These are phyloP conservation scores for Colletotrichum gigasporum DNA, from an alignment of 2,329 filamentous ascomycete species.

Conservation along the genomic window DNA sequence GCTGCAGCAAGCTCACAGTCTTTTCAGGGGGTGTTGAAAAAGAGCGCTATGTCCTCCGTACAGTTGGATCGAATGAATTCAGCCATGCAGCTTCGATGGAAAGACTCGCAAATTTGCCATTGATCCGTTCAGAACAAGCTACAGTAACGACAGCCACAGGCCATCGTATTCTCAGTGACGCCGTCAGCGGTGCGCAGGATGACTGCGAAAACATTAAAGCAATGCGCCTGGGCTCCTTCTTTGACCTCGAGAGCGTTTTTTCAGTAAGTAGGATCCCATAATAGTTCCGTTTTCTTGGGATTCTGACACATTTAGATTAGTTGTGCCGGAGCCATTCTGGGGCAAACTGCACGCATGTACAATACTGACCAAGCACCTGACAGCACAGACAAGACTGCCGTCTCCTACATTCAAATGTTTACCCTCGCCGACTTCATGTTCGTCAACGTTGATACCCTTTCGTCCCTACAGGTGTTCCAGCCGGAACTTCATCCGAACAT, in stretches of 20 bases:
- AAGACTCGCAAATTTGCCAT: constrained; percentile 71
- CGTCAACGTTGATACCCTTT: constrained; percentile 81
- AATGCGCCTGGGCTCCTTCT: constrained; percentile 73
- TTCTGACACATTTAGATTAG: constrained; percentile 61
- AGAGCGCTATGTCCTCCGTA: constrained; percentile 61
- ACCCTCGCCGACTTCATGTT: constrained; percentile 75
- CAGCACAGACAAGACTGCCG: neutral
- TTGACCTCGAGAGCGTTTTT: constrained; percentile 78
- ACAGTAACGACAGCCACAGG: neutral
- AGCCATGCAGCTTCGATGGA: constrained; percentile 71
- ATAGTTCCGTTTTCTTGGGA: neutral
- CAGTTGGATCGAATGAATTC: constrained; percentile 78
- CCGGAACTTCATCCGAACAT: constrained; percentile 85
- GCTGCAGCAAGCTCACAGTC: neutral
- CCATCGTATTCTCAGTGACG: neutral
- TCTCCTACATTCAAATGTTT: constrained; percentile 72
- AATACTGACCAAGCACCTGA: neutral
- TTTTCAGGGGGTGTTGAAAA: neutral
- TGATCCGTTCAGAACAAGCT: constrained; percentile 31
- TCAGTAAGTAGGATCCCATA: constrained; percentile 60
- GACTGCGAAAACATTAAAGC: constrained; percentile 67
- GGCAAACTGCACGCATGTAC: constrained; percentile 72
- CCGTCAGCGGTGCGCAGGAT: constrained; percentile 45
- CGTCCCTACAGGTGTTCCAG: constrained; percentile 85
- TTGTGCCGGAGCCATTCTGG: constrained; percentile 88